Evolutionary conservation across 2,329 filamentous ascomycete species (phyloP).

Genomic region (Coniochaeta pulveracea): DNA sequence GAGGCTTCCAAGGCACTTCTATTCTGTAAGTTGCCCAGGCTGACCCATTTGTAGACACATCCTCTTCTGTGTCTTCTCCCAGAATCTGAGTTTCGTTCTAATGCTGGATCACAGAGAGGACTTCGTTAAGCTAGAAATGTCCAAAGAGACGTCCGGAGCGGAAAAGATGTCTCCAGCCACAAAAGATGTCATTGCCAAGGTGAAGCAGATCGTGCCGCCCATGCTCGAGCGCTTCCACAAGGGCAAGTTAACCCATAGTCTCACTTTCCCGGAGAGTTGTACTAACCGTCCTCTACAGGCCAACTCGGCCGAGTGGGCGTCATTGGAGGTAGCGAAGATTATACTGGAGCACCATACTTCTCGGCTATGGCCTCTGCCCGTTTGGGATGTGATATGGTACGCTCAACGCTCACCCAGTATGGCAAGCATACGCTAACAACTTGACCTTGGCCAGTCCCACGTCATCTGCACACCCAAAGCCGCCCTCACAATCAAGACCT

Average conservation of each 20-base stretch:
- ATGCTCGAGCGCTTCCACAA: conserved; percentile 96
- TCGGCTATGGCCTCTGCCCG: conserved; percentile 93
- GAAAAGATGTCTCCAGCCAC: conserved; percentile 55
- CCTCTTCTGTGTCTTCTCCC: too few relatives aligned
- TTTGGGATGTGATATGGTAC: conserved; percentile 81
- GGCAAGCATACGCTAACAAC: conserved; percentile 4
- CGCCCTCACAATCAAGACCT: conserved; percentile 85
- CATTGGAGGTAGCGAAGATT: conserved; percentile 90
- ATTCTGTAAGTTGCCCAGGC: too few relatives aligned
- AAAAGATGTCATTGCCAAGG: conserved; percentile 65
- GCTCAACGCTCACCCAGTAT: conserved; percentile 1
- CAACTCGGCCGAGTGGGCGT: conserved; percentile 87
- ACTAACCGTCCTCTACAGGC: conserved; percentile 37
- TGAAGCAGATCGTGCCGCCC: conserved; percentile 83
- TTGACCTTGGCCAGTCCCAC: conserved; percentile 51
- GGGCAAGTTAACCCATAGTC: conserved; percentile 42
- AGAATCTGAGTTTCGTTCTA: too few relatives aligned
- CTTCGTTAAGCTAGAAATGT: too few relatives aligned
- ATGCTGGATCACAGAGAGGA: too few relatives aligned
- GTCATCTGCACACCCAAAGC: conserved; percentile 91
- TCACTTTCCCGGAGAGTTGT: background rate
- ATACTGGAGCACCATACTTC: conserved; percentile 95
- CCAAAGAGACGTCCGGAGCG: too few relatives aligned
- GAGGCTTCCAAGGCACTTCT: too few relatives aligned
- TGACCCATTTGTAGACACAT: too few relatives aligned